Base-by-base conservation (phyloP, 768 basidiomycete species). In the Suillus sp. region DNA sequence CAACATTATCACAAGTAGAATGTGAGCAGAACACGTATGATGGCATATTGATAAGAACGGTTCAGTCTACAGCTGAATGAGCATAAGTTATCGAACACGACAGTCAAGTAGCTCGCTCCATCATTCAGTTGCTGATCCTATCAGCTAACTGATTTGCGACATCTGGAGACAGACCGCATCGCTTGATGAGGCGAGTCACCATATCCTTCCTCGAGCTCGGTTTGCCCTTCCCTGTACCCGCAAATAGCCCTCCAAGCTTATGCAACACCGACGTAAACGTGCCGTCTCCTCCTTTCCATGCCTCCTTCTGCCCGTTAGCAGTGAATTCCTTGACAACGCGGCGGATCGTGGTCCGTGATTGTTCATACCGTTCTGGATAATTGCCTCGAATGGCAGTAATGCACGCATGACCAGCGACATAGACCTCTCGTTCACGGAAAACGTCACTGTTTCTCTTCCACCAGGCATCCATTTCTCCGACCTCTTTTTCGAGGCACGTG, bases 401-500 rank as follows among this genome's bases (percentile, higher is more conserved):
- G 61, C 81, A 82, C 5, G 79, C 81, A 22, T 78, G 74, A 20
- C 75, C 40, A 40, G 18, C 40, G 40, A 40, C 18, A 40, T 40
- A 0, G 40, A 40, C 2, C 40, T 40, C 18, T 77, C 72, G 70
- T 20, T n/a, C 43, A 48, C 62, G 63, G 63, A 82, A 81, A 3
- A 35, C 47, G 16, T 42, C 35, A 55, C 75, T 25, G 62, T 81
- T 81, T 42, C 59, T 38, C 20, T 56, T 45, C 80, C 79, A 81
- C 81, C 81, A 82, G 34, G 48, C 66, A 8, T 76, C 74, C 71
- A 78, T 77, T 7, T 22, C 22, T 27, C 64, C 40, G 3, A 45
- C 63, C 37, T 79, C 69, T 37, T 75, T 74, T 66, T 80, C 81
- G 42, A 82, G 68, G 50, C 78, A 67, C 13, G 79, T 81, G 47